Conservation (phyloP, 2,329 filamentous ascomycete genomes). For the Epichloe uncinata region DNA sequence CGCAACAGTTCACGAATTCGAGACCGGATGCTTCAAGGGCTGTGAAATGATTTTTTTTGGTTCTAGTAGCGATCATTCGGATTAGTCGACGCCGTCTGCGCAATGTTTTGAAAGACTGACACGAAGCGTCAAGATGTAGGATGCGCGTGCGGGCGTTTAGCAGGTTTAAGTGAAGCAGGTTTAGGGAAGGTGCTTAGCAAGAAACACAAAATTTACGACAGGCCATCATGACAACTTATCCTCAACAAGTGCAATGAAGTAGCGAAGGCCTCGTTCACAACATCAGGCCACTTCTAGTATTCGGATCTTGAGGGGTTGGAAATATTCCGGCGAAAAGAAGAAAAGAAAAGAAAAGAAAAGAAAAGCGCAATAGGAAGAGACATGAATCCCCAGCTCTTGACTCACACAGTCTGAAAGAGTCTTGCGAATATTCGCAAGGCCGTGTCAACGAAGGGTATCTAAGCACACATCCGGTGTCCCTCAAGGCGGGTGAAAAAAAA, state of each 20-base stretch:
- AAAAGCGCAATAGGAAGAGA: neutral
- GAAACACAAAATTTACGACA: too few species aligned
- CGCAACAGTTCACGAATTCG: neutral
- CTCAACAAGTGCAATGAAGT: neutral
- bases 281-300: too few species aligned
- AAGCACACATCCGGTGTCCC: neutral
- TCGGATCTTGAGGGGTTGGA: neutral
- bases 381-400: neutral
- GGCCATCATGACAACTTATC: too few species aligned
- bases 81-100: neutral
- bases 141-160: neutral
- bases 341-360: too few species aligned
- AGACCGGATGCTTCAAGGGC: neutral
- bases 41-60: neutral
- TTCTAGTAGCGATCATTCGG: neutral
- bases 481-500: neutral
- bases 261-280: neutral
- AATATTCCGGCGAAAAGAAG: neutral
- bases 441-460: neutral
- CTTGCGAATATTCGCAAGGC: neutral
- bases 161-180: neutral
- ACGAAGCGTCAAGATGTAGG: neutral
- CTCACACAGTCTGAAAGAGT: neutral
- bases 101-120: neutral
- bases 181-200: neutral